phyloP scores from a whole-genome alignment of 2,329 filamentous ascomycete species.

The Microsporum audouinii region DNA sequence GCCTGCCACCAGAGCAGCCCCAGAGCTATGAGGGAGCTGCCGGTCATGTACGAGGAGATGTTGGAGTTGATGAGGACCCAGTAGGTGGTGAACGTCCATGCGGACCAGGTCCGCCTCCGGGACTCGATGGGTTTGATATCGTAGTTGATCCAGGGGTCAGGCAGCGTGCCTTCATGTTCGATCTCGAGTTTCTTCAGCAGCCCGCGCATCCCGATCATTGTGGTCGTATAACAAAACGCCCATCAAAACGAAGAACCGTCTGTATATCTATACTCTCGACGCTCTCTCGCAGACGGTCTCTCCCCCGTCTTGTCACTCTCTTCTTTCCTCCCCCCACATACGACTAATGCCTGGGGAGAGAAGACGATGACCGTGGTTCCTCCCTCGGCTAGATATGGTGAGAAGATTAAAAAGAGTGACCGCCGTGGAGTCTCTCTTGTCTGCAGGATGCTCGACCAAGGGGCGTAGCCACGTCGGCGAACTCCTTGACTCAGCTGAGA shows the following conservation, averaged over 20 bases:
- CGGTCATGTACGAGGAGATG: slow-evolving; percentile 25
- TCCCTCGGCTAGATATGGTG: neutral
- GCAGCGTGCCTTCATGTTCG: slow-evolving; percentile 15
- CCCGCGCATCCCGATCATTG: neutral
- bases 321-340: no score
- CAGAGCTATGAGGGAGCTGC: slow-evolving; percentile 26
- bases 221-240: neutral
- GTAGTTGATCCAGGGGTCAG: slow-evolving; percentile 34
- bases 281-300: no score
- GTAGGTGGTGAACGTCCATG: slow-evolving; percentile 36
- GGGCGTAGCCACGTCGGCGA: no score
- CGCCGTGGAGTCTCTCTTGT: no score
- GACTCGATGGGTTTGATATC: slow-evolving; percentile 41
- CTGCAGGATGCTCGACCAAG: no score
- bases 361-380: neutral
- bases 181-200: slow-evolving; percentile 17
- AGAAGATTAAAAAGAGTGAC: no score
- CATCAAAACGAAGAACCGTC: no score
- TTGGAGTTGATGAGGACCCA: slow-evolving; percentile 40
- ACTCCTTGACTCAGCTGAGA: no score
- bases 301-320: no score
- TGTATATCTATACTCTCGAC: no score
- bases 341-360: neutral
- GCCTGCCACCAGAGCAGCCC: slow-evolving; percentile 27
- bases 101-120: slow-evolving; percentile 35